These are phyloP conservation scores for Multifurca ochricompacta DNA, from an alignment of 768 basidiomycete genomes.

Conservation along the genomic window DNA sequence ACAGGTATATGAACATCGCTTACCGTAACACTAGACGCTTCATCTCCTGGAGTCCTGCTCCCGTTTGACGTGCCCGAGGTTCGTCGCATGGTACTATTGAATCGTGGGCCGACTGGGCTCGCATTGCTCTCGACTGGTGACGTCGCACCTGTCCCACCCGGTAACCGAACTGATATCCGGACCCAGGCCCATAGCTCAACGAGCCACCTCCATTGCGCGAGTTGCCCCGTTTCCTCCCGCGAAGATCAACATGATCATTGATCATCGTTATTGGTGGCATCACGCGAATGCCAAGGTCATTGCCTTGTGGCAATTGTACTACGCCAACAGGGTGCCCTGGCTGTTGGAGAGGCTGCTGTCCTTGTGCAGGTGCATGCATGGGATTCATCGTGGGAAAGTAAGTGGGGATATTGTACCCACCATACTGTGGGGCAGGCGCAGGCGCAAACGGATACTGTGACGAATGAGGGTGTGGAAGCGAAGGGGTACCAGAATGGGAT, in stretches of 20 bases:
- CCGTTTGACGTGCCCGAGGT: constrained; percentile 41
- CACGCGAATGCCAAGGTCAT: constrained; percentile 25
- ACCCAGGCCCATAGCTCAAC: constrained; percentile 67
- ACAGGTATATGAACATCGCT: not conserved
- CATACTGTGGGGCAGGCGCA: constrained; percentile 28
- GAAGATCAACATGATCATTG: constrained; percentile 29
- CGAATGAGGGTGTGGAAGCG: constrained; percentile 27
- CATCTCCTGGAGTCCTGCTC: constrained; percentile 62
- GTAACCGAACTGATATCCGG: constrained; percentile 36
- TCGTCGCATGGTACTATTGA: constrained; percentile 45
- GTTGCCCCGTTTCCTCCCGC: constrained; percentile 16
- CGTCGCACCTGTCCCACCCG: constrained; percentile 14
- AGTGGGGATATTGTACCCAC: constrained; percentile 6
- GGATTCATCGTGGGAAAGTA: constrained; percentile 5
- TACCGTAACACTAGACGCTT: constrained; percentile 68
- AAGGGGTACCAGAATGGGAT: constrained; percentile 30
- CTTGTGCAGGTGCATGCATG: constrained; percentile 13
- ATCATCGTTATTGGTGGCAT: constrained; percentile 28
- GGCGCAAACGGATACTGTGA: constrained; percentile 29
- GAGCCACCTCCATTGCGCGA: constrained; percentile 25
- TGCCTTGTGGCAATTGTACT: constrained; percentile 6
- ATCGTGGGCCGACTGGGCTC: constrained; percentile 58
- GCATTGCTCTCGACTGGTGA: constrained; percentile 21
- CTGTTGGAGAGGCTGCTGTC: constrained; percentile 22
- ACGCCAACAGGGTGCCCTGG: constrained; percentile 28